A percentile compares a stretch with the other conserved stretches of the same genome.
These are phyloP conservation scores for Citrus hindsii DNA, from an alignment of 345 rosid genomes.

Conservation along the genomic window DNA sequence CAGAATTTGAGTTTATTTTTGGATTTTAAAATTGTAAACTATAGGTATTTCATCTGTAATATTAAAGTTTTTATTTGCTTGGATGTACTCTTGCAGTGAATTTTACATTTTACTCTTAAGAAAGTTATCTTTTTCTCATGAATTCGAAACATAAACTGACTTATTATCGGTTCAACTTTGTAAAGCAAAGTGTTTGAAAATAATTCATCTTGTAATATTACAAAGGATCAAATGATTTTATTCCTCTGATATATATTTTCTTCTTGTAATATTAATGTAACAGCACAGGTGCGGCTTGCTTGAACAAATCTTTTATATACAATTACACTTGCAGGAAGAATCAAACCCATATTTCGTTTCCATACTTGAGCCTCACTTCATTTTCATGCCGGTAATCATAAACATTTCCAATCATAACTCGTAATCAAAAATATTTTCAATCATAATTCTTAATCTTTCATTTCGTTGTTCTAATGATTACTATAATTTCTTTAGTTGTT, in stretches of 20 bases:
- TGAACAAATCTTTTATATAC: background rate
- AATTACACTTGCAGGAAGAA: background rate
- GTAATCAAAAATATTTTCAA: background rate
- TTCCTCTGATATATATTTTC: background rate
- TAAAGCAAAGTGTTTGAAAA: too few species aligned
- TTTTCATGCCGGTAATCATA: slow-evolving; percentile 6
- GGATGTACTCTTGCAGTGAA: too few species aligned
- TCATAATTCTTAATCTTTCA: background rate
- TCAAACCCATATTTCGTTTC: background rate
- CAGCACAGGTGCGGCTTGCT: slow-evolving; percentile 9
- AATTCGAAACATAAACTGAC: too few species aligned
- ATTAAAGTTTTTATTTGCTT: too few species aligned
- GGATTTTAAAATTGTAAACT: too few species aligned
- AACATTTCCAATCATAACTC: background rate
- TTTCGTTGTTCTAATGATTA: background rate
- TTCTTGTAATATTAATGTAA: background rate
- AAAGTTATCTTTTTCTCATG: too few species aligned
- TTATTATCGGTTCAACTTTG: background rate
- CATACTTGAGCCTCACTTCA: background rate
- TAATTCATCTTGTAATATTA: background rate
- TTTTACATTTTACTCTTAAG: too few species aligned
- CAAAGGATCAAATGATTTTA: background rate
- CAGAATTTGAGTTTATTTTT: too few species aligned
- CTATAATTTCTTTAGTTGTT: slow-evolving; percentile 15
- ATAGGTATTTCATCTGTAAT: too few species aligned